phyloP scores from a whole-genome alignment of 2,329 filamentous ascomycete species.

The Ophiobolus disseminans region DNA sequence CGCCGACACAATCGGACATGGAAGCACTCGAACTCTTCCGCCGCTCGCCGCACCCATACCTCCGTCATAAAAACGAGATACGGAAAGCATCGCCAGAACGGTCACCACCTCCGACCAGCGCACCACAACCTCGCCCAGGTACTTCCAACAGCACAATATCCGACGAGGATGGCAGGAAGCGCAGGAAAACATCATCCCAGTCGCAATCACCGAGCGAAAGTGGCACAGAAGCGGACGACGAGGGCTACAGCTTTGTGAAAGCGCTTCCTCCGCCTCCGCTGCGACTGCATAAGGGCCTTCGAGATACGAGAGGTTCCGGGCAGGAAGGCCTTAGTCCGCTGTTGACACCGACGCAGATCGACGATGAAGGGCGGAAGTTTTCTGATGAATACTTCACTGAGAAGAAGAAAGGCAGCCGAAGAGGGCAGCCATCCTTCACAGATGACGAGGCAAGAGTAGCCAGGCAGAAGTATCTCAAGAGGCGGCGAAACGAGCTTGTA shows the following conservation, averaged over 20 bases:
- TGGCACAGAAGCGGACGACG: constrained; percentile 94
- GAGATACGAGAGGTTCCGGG: constrained; percentile 56
- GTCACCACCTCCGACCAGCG: constrained; percentile 1
- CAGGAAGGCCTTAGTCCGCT: constrained; percentile 50
- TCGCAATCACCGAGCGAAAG: constrained; percentile 73
- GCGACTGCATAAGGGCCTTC: constrained; percentile 78
- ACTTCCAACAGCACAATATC: constrained; percentile 28
- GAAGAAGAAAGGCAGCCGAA: constrained; percentile 21
- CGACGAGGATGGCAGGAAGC: constrained; percentile 35
- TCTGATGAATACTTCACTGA: constrained; percentile 47
- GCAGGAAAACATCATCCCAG: constrained; percentile 36
- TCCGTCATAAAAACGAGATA: constrained; percentile 39
- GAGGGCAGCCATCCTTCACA: constrained; percentile 28
- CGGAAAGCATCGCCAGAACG: constrained; percentile 23
- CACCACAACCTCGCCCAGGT: constrained; percentile 18
- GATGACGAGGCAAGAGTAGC: constrained; percentile 48
- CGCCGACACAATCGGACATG: constrained; percentile 28
- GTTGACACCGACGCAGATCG: constrained; percentile 56
- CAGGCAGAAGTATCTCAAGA: constrained; percentile 77
- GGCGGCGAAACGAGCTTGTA: constrained; percentile 87
- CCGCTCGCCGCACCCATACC: constrained; percentile 49
- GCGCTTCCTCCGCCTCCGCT: constrained; percentile 81
- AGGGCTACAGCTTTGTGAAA: constrained; percentile 77
- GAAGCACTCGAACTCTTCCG: constrained; percentile 45
- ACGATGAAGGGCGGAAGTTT: constrained; percentile 54